Base-by-base conservation (phyloP, 345 rosid genomes). In the Aquilaria yunnanensis region DNA sequence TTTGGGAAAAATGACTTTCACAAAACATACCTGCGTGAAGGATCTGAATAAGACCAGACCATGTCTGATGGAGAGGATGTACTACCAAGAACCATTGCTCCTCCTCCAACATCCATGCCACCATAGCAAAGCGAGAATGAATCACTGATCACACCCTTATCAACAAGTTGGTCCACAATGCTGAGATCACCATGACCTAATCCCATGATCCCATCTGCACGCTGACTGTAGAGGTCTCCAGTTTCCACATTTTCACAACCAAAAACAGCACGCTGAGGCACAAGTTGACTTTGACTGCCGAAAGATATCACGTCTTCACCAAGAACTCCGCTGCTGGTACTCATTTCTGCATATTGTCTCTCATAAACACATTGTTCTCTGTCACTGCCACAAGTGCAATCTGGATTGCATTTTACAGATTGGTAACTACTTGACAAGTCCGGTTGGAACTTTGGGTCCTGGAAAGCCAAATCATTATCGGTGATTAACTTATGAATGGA, bases 181-280 rank as follows among this genome's bases (percentile, higher is more conserved):
- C 99, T 90, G 33, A 88, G 84, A 74, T 90, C 99, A 30, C 97
- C 99, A 49, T 84, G 81, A 12, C 97, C 97, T 78, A 94, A 71
- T 66, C 99, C 99, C 70, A 94, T 90, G 63, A 94, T 94, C 2
- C 99, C 97, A 74, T 94, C 97, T 59, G 97, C 96, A 51, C 79
- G 96, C 58, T 94, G 95, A 56, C 86, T 83, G 64, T 86, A 94
- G 54, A 90, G 95, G 63, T 88, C 99, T 32, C 95, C 97, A 1
- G 99, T 94, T 66, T 94, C 96, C 33, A 81, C 66, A 67, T 79
- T 90, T 61, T 94, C 96, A 60, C 97, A 94, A 9, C 99, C 97
- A 54, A 94, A 94, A 46, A 88, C 83, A 67, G 89, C 90, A 67
- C 81, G 83, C 51, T 94, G 97, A 0, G 99, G 93, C 5, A 62